Evolutionary conservation across 2,329 filamentous ascomycete species (phyloP).

Genomic region (Aspergillus chevalieri): DNA sequence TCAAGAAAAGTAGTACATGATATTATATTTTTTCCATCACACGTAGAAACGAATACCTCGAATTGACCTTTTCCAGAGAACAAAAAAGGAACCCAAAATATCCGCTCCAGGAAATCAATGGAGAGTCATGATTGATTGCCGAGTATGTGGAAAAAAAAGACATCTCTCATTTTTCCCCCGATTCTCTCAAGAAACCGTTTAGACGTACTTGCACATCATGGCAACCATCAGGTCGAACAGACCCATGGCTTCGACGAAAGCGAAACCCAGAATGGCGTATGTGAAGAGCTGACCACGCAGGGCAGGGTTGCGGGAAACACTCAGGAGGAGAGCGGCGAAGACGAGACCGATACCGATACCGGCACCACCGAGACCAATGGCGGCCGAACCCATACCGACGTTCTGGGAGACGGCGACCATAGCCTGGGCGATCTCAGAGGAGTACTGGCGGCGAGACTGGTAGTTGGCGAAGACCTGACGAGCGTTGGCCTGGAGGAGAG

Average conservation of each 20-base stretch:
- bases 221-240: slow-evolving; percentile 87
- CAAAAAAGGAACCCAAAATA: too few relatives aligned
- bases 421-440: slow-evolving; percentile 76
- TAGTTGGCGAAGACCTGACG: slow-evolving; percentile 54
- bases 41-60: slow-evolving; percentile 12
- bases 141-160: slow-evolving; percentile 3
- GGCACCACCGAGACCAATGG: slow-evolving; percentile 86
- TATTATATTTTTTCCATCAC: slow-evolving; percentile 19
- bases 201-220: slow-evolving; percentile 85
- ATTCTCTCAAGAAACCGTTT: slow-evolving; percentile 13
- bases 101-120: too few relatives aligned
- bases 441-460: slow-evolving; percentile 69
- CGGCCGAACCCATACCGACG: slow-evolving; percentile 80
- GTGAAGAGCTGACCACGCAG: slow-evolving; percentile 94
- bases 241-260: slow-evolving; percentile 77
- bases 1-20: slow-evolving; percentile 23
- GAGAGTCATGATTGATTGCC: too few relatives aligned
- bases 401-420: slow-evolving; percentile 89
- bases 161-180: neutral
- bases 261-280: slow-evolving; percentile 92
- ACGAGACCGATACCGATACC: slow-evolving; percentile 95
- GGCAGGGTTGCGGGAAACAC: slow-evolving; percentile 88
- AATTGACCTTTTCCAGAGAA: too few relatives aligned
- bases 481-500: slow-evolving; percentile 60
- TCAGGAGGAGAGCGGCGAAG: slow-evolving; percentile 82